Conservation (phyloP, 768 basidiomycete species). For the Suillus subaureus region DNA sequence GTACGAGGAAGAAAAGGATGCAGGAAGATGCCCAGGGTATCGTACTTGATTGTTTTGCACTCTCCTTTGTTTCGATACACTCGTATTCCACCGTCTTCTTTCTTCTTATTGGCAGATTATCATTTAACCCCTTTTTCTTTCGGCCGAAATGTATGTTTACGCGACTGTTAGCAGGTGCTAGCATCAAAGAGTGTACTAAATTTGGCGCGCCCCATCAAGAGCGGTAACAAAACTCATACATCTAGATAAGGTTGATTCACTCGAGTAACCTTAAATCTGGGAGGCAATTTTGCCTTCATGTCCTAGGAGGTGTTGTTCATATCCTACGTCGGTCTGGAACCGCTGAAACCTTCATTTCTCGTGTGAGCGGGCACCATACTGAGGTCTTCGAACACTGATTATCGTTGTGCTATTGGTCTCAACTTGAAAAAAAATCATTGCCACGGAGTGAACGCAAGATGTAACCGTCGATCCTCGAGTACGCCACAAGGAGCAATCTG, state of each 20-base stretch:
- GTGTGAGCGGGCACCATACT: neutral
- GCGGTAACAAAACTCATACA: constrained; percentile 69
- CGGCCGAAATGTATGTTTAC: neutral
- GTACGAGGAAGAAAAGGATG: neutral
- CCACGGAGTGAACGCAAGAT: too few species aligned
- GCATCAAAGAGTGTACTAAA: constrained; percentile 7
- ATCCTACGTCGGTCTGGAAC: neutral
- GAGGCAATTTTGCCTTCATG: too few species aligned
- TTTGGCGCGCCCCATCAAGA: constrained; percentile 33
- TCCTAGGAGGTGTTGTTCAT: too few species aligned
- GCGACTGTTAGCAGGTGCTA: constrained; percentile 34
- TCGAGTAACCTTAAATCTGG: neutral
- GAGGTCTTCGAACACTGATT: neutral
- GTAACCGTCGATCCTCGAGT: neutral
- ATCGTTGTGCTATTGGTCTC: neutral
- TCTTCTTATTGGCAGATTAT: neutral
- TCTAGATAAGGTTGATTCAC: constrained; percentile 49
- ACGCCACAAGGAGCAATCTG: neutral
- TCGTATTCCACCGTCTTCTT: too few species aligned
- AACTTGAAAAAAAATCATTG: neutral
- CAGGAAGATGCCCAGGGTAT: neutral
- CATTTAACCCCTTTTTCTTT: neutral
- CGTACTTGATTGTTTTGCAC: too few species aligned
- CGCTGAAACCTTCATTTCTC: neutral
- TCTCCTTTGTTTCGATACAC: too few species aligned